A percentile compares a stretch with the other conserved stretches of the same genome.
Conservation (phyloP, 495 filamentous ascomycete species). For the Penicillium pulvis region DNA sequence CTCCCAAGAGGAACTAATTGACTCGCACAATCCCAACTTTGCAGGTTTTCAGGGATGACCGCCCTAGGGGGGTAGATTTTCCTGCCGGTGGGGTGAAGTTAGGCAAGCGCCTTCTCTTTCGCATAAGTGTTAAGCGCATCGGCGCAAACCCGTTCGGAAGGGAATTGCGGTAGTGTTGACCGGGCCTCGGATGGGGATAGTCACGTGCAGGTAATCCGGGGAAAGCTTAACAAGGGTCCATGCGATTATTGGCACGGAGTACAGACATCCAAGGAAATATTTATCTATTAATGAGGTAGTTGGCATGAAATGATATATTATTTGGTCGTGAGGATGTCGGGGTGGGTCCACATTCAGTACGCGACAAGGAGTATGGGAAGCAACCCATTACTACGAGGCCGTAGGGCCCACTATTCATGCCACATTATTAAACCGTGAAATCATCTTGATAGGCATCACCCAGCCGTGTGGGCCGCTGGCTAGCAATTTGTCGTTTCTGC, state of each 20-base stretch:
- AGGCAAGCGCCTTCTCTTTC: not conserved
- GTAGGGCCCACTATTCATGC: not conserved
- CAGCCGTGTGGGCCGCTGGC: conserved; percentile 26
- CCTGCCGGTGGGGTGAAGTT: not conserved
- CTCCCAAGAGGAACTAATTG: not conserved
- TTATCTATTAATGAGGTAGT: not conserved
- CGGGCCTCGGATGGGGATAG: conserved; percentile 1
- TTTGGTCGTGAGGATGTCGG: not conserved
- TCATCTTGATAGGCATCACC: conserved; percentile 38
- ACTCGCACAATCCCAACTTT: not conserved
- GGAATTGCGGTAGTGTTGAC: not conserved
- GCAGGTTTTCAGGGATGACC: not conserved
- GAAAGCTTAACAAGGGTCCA: not conserved
- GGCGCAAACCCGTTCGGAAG: conserved; percentile 5
- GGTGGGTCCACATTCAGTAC: not conserved
- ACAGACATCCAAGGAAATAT: not conserved
- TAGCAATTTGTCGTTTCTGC: conserved; percentile 39
- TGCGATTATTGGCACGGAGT: not conserved
- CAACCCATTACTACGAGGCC: not conserved
- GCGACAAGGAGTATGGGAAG: not conserved
- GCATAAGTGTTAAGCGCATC: not conserved
- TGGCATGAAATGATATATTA: not conserved
- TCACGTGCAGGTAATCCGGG: conserved; percentile 5
- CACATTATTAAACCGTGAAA: conserved; percentile 11
- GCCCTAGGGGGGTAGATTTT: not conserved